Evolutionary conservation across 768 basidiomycete species (phyloP).

Genomic region (Mrakia frigida): DNA sequence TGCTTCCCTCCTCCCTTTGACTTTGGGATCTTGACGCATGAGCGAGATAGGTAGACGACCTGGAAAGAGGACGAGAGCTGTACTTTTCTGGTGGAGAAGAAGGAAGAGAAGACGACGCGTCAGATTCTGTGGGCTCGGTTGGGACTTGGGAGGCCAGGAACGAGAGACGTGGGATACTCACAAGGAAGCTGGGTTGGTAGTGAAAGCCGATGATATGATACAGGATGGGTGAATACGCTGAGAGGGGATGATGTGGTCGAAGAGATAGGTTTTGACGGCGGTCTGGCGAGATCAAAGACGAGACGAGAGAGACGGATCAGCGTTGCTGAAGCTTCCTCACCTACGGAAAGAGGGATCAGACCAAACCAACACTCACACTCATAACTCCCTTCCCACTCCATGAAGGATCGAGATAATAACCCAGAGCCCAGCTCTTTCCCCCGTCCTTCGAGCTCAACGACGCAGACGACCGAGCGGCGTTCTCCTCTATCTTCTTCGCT

Average conservation of each 20-base stretch:
- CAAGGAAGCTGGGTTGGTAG: neutral
- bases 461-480: neutral
- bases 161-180: no score
- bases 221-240: neutral
- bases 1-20: neutral
- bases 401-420: neutral
- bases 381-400: neutral
- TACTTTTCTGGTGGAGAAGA: neutral
- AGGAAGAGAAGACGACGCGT: neutral
- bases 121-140: no score
- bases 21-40: neutral
- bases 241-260: neutral
- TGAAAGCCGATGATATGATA: neutral
- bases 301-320: neutral
- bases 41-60: neutral
- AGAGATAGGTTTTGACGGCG: neutral
- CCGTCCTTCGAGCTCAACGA: neutral
- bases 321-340: neutral
- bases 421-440: neutral
- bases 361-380: neutral
- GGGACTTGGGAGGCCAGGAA: no score
- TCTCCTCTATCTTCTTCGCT: neutral
- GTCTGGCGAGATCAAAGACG: neutral
- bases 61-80: neutral
- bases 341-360: neutral